Evolutionary conservation across 305 asterid species (phyloP), one percentile per base, ranked within the genome.

Genomic region (Fraxinus dipetala): DNA sequence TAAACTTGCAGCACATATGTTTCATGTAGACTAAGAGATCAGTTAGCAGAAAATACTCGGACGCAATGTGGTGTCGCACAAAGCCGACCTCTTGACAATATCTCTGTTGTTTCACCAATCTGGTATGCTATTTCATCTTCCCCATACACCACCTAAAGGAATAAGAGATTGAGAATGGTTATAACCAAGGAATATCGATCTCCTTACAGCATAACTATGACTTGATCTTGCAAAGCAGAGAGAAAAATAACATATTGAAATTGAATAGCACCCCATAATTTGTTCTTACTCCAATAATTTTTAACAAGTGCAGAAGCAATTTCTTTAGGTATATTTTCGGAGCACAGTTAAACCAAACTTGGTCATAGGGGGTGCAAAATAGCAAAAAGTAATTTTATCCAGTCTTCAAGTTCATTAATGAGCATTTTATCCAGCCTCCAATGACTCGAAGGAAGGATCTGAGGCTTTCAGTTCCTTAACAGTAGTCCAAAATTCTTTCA

Each of bases 61-160:
- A 95, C 99, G 40, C 98, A 95, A 84, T 95, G 98, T 24, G 98
- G 98, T 63, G 98, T 95, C 24, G 98, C 98, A 54, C 98, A 95
- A 63, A 95, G 94, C 89, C 54, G 91, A 43, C 98, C 98, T 83
- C 93, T 81, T 78, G 98, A 95, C 82, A 95, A 79, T 83, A 95
- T 90, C 91, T 95, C 97, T 13, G 98, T 95, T 54, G 95, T 93
- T 87, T 95, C 97, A 82, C 98, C 98, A 76, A 95, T 90, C 84
- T 95, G 99, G 86, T 93, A 95, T 76, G 97, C 98, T 85, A 95
- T 92, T 85, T 93, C 97, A 83, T 90, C 92, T 87, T 91, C 93
- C 84, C 97, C 98, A 86, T 88, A 95, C 84, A 88, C 92, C 85
- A 95, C 98, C 97, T 94, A 85, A 79, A 82, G 72, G 79, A 85